Base-by-base conservation (phyloP, 192 early-diverging fungal species). In the Coemansia sp. region DNA sequence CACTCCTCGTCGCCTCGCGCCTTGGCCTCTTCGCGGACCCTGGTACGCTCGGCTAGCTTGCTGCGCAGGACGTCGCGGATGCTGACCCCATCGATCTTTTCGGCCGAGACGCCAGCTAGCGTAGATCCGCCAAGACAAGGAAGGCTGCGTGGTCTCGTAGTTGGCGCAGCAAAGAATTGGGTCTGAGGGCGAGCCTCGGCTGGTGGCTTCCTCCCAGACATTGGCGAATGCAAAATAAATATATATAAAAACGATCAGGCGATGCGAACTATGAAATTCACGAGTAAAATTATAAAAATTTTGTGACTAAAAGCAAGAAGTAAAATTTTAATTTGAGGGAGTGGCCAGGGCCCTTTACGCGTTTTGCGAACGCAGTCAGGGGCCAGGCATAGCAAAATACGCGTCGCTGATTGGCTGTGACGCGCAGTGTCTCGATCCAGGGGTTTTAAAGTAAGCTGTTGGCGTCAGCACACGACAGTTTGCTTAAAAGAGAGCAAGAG, bases 51-150 rank as follows among this genome's bases (percentile, higher is more conserved):
- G 2, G 64, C 63, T 10, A 78, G 64, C 64, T 72, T 73, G 70
- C 66, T 78, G 55, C 73, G 76, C 64, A 84, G 70, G 25, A 84
- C 81, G 29, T 84, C 81, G 48, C 76, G 81, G 41, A 84, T 68
- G 38, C 81, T 69, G 4, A 72, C 81, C 37, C 70, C 39, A 39
- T 69, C 64, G 27, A 15, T 15, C 34, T 39, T 65, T 10, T 68
- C 63, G 17, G 23, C 42, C 21, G 3, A 60, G 4, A 25, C n/a
- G 15, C 39, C 31, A 25, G 34, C 44, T n/a, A 19, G 51, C 4
- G 50, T 14, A 3, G 19, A 8, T 11, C 17, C 45, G 29, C 19
- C 36, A 25, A 2, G 42, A n/a, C n/a, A 5, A 3, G 23, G 45
- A 44, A 62, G 27, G 37, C 42, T 61, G 29, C 75, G 60, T 57